Evolutionary conservation across 768 basidiomycete species (phyloP).

Genomic region (Trichaptum fuscoviolaceum): DNA sequence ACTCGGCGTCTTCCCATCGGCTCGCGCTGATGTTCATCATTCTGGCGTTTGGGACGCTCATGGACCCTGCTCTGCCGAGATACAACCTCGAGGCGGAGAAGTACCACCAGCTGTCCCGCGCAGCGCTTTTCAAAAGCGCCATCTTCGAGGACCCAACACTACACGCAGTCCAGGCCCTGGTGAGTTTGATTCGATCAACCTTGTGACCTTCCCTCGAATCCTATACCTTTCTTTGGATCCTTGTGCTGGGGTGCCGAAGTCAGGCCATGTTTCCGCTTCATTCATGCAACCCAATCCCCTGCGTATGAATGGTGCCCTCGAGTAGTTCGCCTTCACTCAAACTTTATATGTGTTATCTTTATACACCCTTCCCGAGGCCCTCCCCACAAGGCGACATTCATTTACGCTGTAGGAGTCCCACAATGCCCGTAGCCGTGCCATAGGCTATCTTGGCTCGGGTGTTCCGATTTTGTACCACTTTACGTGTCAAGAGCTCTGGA

Average conservation of each 20-base stretch:
- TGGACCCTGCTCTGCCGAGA: conserved; percentile 49
- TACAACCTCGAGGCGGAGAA: conserved; percentile 68
- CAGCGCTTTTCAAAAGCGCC: conserved; percentile 56
- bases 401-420: too few species aligned
- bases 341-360: too few species aligned
- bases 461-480: neutral
- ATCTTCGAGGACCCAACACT: conserved; percentile 67
- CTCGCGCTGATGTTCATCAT: conserved; percentile 63
- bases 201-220: neutral
- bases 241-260: neutral
- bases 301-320: too few species aligned
- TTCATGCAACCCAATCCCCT: neutral
- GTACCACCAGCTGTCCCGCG: conserved; percentile 62
- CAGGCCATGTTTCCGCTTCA: neutral
- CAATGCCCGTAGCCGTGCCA: neutral
- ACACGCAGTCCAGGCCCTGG: conserved; percentile 62
- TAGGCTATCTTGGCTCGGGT: neutral
- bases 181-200: conserved; percentile 26
- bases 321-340: too few species aligned
- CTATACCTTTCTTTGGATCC: neutral
- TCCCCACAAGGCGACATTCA: too few species aligned
- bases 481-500: conserved; percentile 24
- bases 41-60: conserved; percentile 59
- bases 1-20: conserved; percentile 48
- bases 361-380: too few species aligned